Conservation (phyloP, 306 rosid species). For the Rosa lucieae region DNA sequence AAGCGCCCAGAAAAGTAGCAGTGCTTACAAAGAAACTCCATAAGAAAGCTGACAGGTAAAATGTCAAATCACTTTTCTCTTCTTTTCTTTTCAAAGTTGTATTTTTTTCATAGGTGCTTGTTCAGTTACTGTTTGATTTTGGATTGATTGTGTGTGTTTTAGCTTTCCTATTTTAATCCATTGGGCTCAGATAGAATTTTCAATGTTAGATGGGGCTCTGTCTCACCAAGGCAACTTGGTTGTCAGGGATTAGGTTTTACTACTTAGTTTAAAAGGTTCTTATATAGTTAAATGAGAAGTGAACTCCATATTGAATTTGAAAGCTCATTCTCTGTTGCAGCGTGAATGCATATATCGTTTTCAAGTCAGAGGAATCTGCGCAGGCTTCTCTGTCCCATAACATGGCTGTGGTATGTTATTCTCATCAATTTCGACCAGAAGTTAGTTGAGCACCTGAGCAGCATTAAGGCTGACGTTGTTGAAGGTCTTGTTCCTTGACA, state of each 20-base stretch:
- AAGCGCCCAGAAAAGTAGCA: conserved; percentile 83
- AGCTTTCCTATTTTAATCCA: background rate
- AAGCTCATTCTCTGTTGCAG: conserved; percentile 42
- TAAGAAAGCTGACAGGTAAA: conserved; percentile 76
- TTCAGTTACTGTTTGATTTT: background rate
- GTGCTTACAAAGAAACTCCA: conserved; percentile 66
- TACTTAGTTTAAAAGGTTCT: background rate
- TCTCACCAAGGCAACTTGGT: background rate
- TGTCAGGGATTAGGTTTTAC: background rate
- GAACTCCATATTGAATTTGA: background rate
- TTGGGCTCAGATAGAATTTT: background rate
- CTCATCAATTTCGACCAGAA: background rate
- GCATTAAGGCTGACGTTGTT: background rate
- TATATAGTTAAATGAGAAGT: background rate
- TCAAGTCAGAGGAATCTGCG: conserved; percentile 67
- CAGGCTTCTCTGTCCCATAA: conserved; percentile 83
- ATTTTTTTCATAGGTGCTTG: background rate
- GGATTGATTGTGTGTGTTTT: background rate
- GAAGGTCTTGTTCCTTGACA: background rate
- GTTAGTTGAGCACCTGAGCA: background rate
- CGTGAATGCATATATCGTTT: conserved; percentile 81
- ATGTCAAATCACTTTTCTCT: background rate
- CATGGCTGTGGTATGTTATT: conserved; percentile 72
- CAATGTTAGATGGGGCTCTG: background rate
- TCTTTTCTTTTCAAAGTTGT: background rate